Evolutionary conservation across 805 yeast species (phyloP), one percentile per base, ranked within the genome.

Genomic region (Suhomyces sp.): DNA sequence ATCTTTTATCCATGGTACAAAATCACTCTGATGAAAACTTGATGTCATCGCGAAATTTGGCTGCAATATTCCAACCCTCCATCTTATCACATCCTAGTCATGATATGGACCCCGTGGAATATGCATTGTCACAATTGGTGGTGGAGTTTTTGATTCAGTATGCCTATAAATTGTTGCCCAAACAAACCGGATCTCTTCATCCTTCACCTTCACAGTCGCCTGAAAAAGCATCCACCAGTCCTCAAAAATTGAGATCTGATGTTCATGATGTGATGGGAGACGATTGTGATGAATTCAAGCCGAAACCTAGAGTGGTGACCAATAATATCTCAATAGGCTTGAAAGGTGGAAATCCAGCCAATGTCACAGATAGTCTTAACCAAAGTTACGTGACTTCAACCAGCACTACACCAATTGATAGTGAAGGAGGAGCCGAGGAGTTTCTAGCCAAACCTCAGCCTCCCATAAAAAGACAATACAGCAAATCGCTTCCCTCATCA

Each of bases 31-130:
- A 80, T 47, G 82, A 82, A 53, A 94, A 92, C 66, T 75, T 89
- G 57, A 94, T 94, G 99, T 84, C 97, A 1, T 89, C 96, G 1
- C 82, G 90, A 60, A 94, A 94, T 65, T 74, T 94, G 57, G 96
- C 98, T 1, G 97, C 98, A 1, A 89, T 94, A 52, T 94, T 94
- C 73, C 99, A 94, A 71, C 98, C 99, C 3, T 88, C 97, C n/a
- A 84, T 94, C 15, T 75, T 94, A 49, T 87, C 96, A 8, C 98
- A 93, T 67, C 96, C 97, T 4, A 81, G 79, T 57, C 97, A 94
- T 67, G 97, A 92, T 64, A 82, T 93, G 85, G 82, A 86, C 41
- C 97, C 97, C 0, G 89, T 84, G 29, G 97, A 94, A 68, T 92
- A 92, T 70, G 93, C 89, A 10, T 71, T 90, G 33, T 88, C 96